Conservation (phyloP, 176 grass and related monocot species). For the Eragrostis nindensis region DNA sequence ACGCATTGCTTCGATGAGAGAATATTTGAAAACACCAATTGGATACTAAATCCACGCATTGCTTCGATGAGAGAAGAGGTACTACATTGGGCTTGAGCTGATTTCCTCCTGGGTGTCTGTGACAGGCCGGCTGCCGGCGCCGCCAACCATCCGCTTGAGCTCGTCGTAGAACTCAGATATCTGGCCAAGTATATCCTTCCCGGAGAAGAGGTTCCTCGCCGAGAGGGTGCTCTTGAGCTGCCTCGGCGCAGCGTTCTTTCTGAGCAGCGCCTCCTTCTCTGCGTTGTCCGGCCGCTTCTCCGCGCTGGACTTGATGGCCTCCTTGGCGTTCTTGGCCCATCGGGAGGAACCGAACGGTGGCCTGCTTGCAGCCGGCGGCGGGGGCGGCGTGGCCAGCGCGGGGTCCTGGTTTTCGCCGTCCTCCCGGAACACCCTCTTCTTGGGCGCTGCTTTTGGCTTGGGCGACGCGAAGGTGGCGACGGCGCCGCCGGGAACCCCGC, state of each 20-base stretch:
- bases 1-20: conserved; percentile 4
- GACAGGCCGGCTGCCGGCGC: conserved; percentile 28
- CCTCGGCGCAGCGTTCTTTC: conserved; percentile 49
- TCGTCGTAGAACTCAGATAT: conserved; percentile 95
- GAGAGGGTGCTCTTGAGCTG: conserved; percentile 93
- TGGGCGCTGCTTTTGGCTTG: conserved; percentile 48
- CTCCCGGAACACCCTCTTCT: conserved; percentile 57
- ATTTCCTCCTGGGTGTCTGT: conserved; percentile 38
- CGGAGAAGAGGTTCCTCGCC: conserved; percentile 95
- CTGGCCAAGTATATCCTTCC: conserved; percentile 85
- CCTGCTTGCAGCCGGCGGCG: conserved; percentile 19
- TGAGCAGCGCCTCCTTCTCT: conserved; percentile 60
- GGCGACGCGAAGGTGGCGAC: conserved; percentile 41
- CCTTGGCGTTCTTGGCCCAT: conserved; percentile 69
- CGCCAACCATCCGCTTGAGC: conserved; percentile 80
- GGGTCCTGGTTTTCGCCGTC: conserved; percentile 91
- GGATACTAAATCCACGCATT: no score
- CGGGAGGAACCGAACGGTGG: conserved; percentile 60
- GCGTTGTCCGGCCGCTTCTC: conserved; percentile 53
- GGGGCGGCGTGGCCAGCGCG: conserved; percentile 54
- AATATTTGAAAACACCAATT: no score
- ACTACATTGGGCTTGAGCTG: conserved; percentile 39
- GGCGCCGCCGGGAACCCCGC: conserved; percentile 34
- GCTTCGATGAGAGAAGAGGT: no score
- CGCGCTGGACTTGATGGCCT: conserved; percentile 78